A percentile compares a stretch with the other conserved stretches of the same genome.
Evolutionary conservation across 2,329 filamentous ascomycete species (phyloP).

Genomic region (Cordyceps farinosa): DNA sequence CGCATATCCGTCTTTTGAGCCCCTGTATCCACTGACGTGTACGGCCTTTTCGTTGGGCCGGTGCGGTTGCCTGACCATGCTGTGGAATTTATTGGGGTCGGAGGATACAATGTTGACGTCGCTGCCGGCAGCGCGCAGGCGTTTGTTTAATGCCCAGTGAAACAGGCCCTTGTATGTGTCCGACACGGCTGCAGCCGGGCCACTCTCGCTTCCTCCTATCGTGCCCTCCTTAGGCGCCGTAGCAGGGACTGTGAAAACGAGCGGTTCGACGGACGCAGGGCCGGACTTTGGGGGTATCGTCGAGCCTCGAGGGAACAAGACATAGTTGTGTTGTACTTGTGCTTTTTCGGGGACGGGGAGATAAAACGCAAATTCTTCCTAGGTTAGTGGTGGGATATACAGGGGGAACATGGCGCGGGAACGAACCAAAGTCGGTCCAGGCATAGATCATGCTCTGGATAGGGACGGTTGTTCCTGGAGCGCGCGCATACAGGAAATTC

Average conservation of each 20-base stretch:
- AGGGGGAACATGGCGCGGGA: slow-evolving; percentile 13
- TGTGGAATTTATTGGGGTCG: slow-evolving; percentile 56
- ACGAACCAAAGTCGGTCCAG: slow-evolving; percentile 60
- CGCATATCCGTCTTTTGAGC: slow-evolving; percentile 65
- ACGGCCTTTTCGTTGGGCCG: slow-evolving; percentile 60
- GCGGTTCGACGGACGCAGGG: slow-evolving; percentile 47
- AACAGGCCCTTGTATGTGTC: slow-evolving; percentile 58
- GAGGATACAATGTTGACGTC: slow-evolving; percentile 47
- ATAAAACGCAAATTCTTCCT: slow-evolving; percentile 58
- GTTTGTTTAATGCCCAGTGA: slow-evolving; percentile 56
- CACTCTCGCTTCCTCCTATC: slow-evolving; percentile 49
- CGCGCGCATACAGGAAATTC: slow-evolving; percentile 55
- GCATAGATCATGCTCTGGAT: slow-evolving; percentile 53
- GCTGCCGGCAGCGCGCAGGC: slow-evolving; percentile 48
- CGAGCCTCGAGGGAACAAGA: slow-evolving; percentile 56
- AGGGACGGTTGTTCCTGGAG: slow-evolving; percentile 48
- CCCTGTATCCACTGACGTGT: slow-evolving; percentile 63
- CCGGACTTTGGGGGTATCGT: slow-evolving; percentile 49
- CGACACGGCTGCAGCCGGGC: slow-evolving; percentile 49
- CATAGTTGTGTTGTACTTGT: slow-evolving; percentile 63
- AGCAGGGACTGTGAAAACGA: slow-evolving; percentile 62
- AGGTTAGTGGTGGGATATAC: not conserved
- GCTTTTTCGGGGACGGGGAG: slow-evolving; percentile 63
- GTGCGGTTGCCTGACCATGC: slow-evolving; percentile 53
- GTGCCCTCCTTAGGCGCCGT: slow-evolving; percentile 58